phyloP scores from a whole-genome alignment of 1,284 basidiomycete species.

The Sporisorium exsertum region DNA sequence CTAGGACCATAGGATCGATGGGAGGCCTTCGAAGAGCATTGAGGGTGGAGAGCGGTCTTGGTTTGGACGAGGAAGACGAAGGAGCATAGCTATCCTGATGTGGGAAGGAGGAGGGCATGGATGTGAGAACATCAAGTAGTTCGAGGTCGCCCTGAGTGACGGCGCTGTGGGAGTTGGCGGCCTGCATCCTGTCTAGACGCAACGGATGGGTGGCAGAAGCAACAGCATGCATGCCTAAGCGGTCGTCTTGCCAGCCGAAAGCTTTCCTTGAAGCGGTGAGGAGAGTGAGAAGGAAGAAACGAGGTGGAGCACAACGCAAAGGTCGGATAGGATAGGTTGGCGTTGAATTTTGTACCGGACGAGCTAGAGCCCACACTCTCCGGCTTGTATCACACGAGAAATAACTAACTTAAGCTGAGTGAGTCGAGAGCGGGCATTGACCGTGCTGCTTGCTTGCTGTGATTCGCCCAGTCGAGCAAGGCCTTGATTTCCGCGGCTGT shows the following conservation, averaged over 20 bases:
- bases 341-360: not conserved
- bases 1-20: slow-evolving; percentile 66
- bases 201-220: slow-evolving; percentile 15
- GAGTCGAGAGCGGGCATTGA: too few relatives aligned
- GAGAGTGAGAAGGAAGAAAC: not conserved
- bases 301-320: not conserved
- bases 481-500: not conserved
- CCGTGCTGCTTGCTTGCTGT: not conserved
- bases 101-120: slow-evolving; percentile 48
- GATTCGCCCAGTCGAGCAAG: not conserved
- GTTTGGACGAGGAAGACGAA: slow-evolving; percentile 9
- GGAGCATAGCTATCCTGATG: slow-evolving; percentile 26
- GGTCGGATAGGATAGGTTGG: slow-evolving; percentile 8
- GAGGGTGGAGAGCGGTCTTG: slow-evolving; percentile 55
- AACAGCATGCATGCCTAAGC: slow-evolving; percentile 22
- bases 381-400: slow-evolving; percentile 7
- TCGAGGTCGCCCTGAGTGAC: slow-evolving; percentile 50
- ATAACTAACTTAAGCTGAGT: not conserved
- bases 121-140: slow-evolving; percentile 55
- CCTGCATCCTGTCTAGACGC: slow-evolving; percentile 27
- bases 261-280: slow-evolving; percentile 1
- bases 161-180: slow-evolving; percentile 35
- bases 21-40: slow-evolving; percentile 63
- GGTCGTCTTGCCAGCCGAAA: not conserved
- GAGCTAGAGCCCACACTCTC: not conserved